Evolutionary conservation across 371 early-diverging fungal species (phyloP), one percentile per base, ranked within the genome.

Genomic region (Dipsacomyces acuminosporus): DNA sequence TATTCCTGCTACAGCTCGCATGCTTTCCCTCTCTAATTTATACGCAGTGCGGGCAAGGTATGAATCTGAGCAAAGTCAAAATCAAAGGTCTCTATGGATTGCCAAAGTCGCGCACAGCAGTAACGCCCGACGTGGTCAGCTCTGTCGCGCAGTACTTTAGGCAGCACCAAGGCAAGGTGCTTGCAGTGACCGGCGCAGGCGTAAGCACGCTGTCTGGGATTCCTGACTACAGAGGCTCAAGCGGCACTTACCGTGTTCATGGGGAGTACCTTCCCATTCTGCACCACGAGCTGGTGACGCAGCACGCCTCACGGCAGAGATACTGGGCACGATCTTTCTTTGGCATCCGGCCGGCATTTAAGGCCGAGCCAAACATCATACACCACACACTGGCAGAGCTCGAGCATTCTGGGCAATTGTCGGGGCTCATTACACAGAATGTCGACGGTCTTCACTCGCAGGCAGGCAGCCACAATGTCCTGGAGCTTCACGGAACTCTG

Each of bases 241-340:
- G 80, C 41, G 90, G 91, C 26, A 82, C 85, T 8, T 94, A 94
- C 67, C 74, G 80, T 4, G 72, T 80, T 20, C 88, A 91, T 61
- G 85, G 88, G 38, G 83, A 81, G 35, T 90, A 89, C 74, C 77
- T 83, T 49, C 93, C 93, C 11, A 86, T 92, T 53, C 81, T 82
- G 35, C 85, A 82, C 57, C 85, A 88, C 55, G 79, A 90, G 70
- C 84, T 91, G 51, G 63, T 81, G 2, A 51, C 76, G 6, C 64
- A 70, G 8, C 84, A 88, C 51, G 51, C 57, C 1, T 80, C 78
- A 40, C 77, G 92, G 1, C 88, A 86, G 54, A 76, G 94, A 6
- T 96, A 96, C 74, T 96, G 96, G 94, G 87, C 89, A 2, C 83
- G 94, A 4, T 86, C 86, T n/a, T 91, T 81, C 61, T 72, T 94